phyloP scores from a whole-genome alignment of 129 eudicot genomes.

The Ambrosia trifida region DNA sequence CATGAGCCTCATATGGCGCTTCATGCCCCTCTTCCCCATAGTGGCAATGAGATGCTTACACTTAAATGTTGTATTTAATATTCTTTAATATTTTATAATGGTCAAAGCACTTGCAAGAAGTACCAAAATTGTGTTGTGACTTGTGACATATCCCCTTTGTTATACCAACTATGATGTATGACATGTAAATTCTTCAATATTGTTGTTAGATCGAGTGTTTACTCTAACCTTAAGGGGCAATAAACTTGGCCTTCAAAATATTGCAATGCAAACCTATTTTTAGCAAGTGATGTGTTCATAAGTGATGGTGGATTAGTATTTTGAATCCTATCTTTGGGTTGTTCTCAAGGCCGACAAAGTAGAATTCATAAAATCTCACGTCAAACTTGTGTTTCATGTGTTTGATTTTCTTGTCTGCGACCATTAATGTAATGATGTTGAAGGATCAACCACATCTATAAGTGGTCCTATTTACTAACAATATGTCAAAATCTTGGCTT shows the following conservation, averaged over 20 bases:
- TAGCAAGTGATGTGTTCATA: constrained; percentile 53
- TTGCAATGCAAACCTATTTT: constrained; percentile 44
- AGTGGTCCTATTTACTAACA: no score
- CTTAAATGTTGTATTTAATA: no score
- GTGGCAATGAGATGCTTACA: no score
- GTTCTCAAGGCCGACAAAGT: neutral
- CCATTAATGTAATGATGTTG: neutral
- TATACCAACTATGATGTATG: constrained; percentile 22
- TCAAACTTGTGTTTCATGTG: neutral
- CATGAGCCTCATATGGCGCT: no score
- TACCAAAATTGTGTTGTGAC: constrained; percentile 44
- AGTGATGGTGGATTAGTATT: constrained; percentile 50
- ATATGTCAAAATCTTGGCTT: no score
- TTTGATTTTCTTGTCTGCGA: neutral
- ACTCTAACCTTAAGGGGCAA: constrained; percentile 34
- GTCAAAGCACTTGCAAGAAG: neutral
- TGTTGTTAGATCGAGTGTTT: constrained; percentile 22
- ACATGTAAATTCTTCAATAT: constrained; percentile 18
- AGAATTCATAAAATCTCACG: neutral
- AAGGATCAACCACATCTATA: neutral
- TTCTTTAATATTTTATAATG: no score
- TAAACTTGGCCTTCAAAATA: constrained; percentile 29
- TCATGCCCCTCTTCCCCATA: no score
- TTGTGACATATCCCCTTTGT: constrained; percentile 41
- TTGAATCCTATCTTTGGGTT: constrained; percentile 26